phyloP scores from a whole-genome alignment of 1,284 basidiomycete species.

The Abortiporus biennis region DNA sequence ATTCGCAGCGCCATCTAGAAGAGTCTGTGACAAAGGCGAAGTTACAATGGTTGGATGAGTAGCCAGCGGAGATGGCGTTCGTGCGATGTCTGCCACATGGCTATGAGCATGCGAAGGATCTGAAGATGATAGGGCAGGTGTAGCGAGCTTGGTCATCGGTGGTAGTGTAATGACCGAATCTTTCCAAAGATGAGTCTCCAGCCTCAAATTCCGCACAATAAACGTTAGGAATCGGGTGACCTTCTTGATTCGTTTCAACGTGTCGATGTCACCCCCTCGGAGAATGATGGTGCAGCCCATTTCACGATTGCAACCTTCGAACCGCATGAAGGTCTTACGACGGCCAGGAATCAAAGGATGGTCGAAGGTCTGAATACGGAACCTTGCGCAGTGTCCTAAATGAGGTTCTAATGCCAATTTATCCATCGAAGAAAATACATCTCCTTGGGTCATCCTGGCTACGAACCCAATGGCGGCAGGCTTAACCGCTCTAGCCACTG shows the following conservation, averaged over 20 bases:
- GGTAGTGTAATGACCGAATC: constrained; percentile 86
- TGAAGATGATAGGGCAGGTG: constrained; percentile 32
- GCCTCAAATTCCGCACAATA: constrained; percentile 86
- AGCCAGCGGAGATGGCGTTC: constrained; percentile 6
- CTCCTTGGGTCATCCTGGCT: constrained; percentile 91
- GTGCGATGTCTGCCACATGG: background rate
- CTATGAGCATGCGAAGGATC: background rate
- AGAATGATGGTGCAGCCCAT: constrained; percentile 94
- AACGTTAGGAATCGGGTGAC: constrained; percentile 90
- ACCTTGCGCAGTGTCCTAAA: constrained; percentile 86
- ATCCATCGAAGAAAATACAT: constrained; percentile 94
- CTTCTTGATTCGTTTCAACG: constrained; percentile 83
- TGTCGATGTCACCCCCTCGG: constrained; percentile 82
- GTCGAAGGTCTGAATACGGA: constrained; percentile 91
- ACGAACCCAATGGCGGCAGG: constrained; percentile 84
- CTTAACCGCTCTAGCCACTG: constrained; percentile 90
- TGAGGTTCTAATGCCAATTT: constrained; percentile 87
- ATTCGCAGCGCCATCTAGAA: constrained; percentile 14
- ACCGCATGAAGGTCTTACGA: constrained; percentile 95
- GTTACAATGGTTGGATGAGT: constrained; percentile 9
- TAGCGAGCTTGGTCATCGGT: constrained; percentile 56
- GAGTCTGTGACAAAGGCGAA: background rate
- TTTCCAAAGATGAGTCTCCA: constrained; percentile 93
- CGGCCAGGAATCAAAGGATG: constrained; percentile 86
- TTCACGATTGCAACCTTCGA: constrained; percentile 89